Conservation (phyloP, 1,284 basidiomycete species). For the Taiwanofungus camphoratus region DNA sequence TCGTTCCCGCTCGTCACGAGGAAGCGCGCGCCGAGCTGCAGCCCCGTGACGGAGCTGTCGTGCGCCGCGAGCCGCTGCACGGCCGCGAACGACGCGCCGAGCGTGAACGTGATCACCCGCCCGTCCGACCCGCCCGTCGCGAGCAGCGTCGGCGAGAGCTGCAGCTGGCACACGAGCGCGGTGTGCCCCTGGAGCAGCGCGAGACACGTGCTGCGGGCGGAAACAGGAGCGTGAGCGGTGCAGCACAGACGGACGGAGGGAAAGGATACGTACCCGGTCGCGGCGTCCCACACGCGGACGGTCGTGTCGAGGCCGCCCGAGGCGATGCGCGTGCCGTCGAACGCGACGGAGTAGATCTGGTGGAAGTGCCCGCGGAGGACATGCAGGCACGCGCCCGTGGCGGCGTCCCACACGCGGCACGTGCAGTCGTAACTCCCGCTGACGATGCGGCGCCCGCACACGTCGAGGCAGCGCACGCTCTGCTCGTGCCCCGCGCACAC, state of each 20-base stretch:
- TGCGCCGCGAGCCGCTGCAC: conserved; percentile 70
- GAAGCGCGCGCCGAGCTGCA: conserved; percentile 85
- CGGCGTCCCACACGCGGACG: conserved; percentile 84
- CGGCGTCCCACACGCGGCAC: conserved; percentile 61
- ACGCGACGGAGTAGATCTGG: conserved; percentile 92
- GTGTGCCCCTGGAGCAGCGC: conserved; percentile 92
- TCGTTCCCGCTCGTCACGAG: conserved; percentile 86
- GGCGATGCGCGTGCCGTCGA: conserved; percentile 81
- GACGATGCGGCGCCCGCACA: conserved; percentile 74
- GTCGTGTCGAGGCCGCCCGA: conserved; percentile 91
- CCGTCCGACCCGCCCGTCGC: conserved; percentile 94
- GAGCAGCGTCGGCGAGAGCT: conserved; percentile 71
- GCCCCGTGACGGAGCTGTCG: conserved; percentile 85
- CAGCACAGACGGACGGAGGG: conserved; percentile 1
- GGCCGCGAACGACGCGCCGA: conserved; percentile 33
- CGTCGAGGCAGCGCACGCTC: conserved; percentile 87
- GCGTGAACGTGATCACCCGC: conserved; percentile 85
- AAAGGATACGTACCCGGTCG: conserved; percentile 55
- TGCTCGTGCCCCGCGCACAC: conserved; percentile 76
- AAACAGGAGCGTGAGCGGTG: neutral
- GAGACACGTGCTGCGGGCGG: conserved; percentile 59
- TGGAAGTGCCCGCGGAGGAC: conserved; percentile 86
- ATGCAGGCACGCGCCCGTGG: conserved; percentile 82
- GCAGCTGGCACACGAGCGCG: conserved; percentile 90
- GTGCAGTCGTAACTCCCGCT: conserved; percentile 90